Base-by-base conservation (phyloP, 129 eudicot genomes). In the Dittrichia graveolens region DNA sequence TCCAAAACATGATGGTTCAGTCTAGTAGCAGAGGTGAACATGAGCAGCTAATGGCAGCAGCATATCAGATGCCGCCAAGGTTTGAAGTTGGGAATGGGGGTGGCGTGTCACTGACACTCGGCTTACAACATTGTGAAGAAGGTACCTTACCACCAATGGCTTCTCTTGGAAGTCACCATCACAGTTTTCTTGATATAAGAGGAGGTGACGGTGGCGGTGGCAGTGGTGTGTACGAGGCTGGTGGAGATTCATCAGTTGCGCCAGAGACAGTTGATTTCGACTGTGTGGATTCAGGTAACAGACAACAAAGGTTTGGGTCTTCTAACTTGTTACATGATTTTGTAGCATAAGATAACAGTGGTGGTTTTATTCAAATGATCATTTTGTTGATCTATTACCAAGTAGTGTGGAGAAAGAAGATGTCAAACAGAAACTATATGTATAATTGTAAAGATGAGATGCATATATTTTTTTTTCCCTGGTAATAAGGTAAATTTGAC, bases 31-130 rank as follows among this genome's bases (percentile, higher is more conserved):
- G 74, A 42, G 73, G 68, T 16, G 77, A 72, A 71, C 77, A 54
- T 5, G 70, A 49, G 76, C 71, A 73, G 70, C 72, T 78, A 49
- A 46, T 65, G 66, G 68, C 81, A 44, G 75, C 77, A 9, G 60
- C 78, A 41, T 83, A 75, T 73, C 81, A 79, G 46, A 72, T 86
- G 78, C 81, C 85, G 18, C 85, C 61, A 24, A 73, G 82, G 60
- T 90, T 82, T 46, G 86, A 79, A 14, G 80, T 72, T 13, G 69
- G 80, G 6, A 80, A 73, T 55, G 82, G 81, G 48, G 78, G 87
- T 5, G 88, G 86, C 9, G 93, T 90, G 8, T 90, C 96, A 1
- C 88, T 90, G 44, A 90, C 93, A 24, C 62, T 90, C 58, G 94
- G 96, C 35, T 79, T 90, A 77, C 96, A 87, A 75, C 93, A 85